phyloP scores from a whole-genome alignment of 257 asterid species.

The Gentiana dahurica region DNA sequence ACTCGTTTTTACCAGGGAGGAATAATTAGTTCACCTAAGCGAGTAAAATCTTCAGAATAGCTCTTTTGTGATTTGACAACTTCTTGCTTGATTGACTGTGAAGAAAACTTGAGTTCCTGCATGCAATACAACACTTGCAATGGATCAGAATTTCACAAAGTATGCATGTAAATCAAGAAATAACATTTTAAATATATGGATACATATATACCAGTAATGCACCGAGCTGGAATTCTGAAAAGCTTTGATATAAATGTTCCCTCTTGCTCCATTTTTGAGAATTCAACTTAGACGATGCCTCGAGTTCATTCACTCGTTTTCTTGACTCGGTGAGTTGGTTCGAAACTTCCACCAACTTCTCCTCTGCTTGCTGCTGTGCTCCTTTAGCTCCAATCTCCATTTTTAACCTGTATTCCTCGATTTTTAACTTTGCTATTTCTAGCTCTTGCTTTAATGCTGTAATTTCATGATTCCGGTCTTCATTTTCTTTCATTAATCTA shows the following conservation, averaged over 20 bases:
- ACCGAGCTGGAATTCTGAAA: slow-evolving; percentile 77
- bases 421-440: slow-evolving; percentile 23
- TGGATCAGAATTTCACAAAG: slow-evolving; percentile 1
- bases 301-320: slow-evolving; percentile 41
- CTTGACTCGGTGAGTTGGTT: slow-evolving; percentile 28
- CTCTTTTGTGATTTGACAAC: slow-evolving; percentile 44
- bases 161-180: background rate
- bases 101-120: slow-evolving; percentile 60
- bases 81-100: slow-evolving; percentile 81
- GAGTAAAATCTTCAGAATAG: slow-evolving; percentile 52
- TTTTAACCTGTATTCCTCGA: slow-evolving; percentile 25
- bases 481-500: slow-evolving; percentile 10
- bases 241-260: slow-evolving; percentile 44
- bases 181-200: background rate
- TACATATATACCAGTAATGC: slow-evolving; percentile 57
- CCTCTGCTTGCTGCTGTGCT: slow-evolving; percentile 47
- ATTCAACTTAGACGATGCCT: slow-evolving; percentile 38
- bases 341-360: slow-evolving; percentile 36
- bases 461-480: slow-evolving; percentile 7
- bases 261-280: slow-evolving; percentile 53
- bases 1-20: background rate
- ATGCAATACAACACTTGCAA: background rate
- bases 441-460: slow-evolving; percentile 23
- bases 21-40: slow-evolving; percentile 25
- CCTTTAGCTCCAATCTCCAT: slow-evolving; percentile 29